Evolutionary conservation across 1,284 basidiomycete genomes (phyloP).

Genomic region (Puccinia hordei): DNA sequence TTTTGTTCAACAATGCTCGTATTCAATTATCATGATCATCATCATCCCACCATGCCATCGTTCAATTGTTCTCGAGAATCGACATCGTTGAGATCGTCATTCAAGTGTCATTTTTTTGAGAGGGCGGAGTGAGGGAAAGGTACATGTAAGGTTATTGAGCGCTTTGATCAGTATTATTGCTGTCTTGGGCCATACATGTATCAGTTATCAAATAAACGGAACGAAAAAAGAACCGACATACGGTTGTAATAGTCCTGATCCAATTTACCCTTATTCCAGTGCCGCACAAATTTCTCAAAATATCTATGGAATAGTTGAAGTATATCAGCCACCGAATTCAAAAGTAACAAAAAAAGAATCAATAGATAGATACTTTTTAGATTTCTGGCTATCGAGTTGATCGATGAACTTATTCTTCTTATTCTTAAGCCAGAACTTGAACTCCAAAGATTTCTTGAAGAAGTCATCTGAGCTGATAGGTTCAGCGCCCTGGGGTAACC

Average conservation of each 20-base stretch:
- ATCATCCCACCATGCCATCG: too few species aligned
- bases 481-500: background rate
- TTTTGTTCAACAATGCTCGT: background rate
- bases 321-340: background rate
- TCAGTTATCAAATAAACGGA: too few species aligned
- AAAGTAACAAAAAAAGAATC: background rate
- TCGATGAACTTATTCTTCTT: conserved; percentile 43
- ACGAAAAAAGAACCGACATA: too few species aligned
- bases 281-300: conserved; percentile 31
- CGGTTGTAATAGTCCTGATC: conserved; percentile 28
- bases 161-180: too few species aligned
- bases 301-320: background rate
- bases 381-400: conserved; percentile 16
- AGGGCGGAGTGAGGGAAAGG: too few species aligned
- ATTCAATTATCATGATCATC: too few species aligned
- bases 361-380: conserved; percentile 18
- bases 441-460: conserved; percentile 39
- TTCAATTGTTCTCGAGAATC: too few species aligned
- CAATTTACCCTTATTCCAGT: conserved; percentile 33
- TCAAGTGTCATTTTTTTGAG: too few species aligned
- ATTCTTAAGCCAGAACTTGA: conserved; percentile 35
- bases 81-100: too few species aligned
- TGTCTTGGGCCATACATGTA: too few species aligned
- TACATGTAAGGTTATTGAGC: too few species aligned
- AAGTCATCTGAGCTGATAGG: conserved; percentile 21